These are phyloP conservation scores for Polytrichum formosum DNA, from an alignment of 225 moss, liverwort and hornwort genomes.

Conservation along the genomic window DNA sequence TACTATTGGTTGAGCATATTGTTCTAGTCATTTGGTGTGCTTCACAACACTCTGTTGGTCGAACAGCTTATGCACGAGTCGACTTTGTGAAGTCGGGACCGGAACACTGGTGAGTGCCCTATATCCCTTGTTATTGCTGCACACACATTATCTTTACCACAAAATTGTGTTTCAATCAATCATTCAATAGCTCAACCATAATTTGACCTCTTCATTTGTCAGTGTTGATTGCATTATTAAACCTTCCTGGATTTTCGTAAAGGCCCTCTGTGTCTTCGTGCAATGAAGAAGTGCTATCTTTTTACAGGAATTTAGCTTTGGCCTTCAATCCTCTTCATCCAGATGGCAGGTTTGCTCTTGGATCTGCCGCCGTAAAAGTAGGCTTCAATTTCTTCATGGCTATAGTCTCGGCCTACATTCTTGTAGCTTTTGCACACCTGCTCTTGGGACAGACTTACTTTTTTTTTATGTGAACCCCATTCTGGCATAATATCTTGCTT, in stretches of 20 bases:
- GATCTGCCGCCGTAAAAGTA: conserved; percentile 93
- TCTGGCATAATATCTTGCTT: too few species aligned
- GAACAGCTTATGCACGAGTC: conserved; percentile 71
- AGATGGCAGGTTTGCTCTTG: conserved; percentile 99
- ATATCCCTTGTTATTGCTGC: too few species aligned
- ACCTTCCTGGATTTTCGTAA: not conserved
- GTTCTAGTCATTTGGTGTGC: conserved; percentile 1
- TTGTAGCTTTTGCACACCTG: too few species aligned
- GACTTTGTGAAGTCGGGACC: conserved; percentile 41
- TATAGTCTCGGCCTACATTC: too few species aligned
- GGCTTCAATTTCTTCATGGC: not conserved
- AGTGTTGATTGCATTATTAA: conserved; percentile 5
- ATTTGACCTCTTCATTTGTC: too few species aligned
- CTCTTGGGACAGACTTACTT: too few species aligned
- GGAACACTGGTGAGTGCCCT: conserved; percentile 65
- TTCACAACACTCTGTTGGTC: conserved; percentile 81
- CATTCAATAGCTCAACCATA: too few species aligned
- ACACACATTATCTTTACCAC: too few species aligned
- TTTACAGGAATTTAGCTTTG: conserved; percentile 78
- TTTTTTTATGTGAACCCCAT: too few species aligned
- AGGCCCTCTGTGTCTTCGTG: not conserved
- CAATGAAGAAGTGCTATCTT: not conserved
- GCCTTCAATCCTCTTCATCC: conserved; percentile 91
- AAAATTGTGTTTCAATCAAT: too few species aligned
- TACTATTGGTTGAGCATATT: too few species aligned